phyloP scores from a whole-genome alignment of 345 rosid species.

The Eucalyptus cloeziana region DNA sequence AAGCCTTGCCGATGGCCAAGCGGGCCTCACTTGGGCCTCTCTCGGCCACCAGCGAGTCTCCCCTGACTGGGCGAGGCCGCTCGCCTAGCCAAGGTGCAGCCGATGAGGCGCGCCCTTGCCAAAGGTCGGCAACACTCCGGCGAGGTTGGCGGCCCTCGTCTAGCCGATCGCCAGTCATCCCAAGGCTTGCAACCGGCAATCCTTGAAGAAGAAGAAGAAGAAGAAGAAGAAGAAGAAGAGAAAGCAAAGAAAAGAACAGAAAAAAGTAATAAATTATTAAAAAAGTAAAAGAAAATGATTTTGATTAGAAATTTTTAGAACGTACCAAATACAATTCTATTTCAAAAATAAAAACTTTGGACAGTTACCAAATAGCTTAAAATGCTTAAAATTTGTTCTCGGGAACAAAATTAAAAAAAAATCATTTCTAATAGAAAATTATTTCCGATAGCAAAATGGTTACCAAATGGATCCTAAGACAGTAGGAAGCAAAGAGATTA shows the following conservation, averaged over 20 bases:
- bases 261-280: no score
- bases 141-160: fast-evolving
- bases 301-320: no score
- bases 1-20: fast-evolving
- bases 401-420: fast-evolving
- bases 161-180: fast-evolving
- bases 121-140: fast-evolving
- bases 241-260: no score
- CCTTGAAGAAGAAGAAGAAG: no score
- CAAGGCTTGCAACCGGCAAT: fast-evolving
- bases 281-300: no score
- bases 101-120: fast-evolving
- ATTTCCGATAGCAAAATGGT: fast-evolving
- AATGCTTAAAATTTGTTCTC: fast-evolving
- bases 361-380: fast-evolving
- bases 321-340: fast-evolving
- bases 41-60: fast-evolving
- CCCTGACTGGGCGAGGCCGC: fast-evolving
- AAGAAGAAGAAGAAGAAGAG: no score
- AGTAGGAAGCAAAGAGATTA: not conserved
- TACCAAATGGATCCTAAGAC: fast-evolving
- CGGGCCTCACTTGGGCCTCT: no score
- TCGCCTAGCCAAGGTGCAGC: no score
- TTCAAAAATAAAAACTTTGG: fast-evolving
- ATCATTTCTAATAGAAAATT: fast-evolving